A percentile compares a stretch with the other conserved stretches of the same genome.
Evolutionary conservation across 306 rosid species (phyloP).

Genomic region (Comarum palustre): DNA sequence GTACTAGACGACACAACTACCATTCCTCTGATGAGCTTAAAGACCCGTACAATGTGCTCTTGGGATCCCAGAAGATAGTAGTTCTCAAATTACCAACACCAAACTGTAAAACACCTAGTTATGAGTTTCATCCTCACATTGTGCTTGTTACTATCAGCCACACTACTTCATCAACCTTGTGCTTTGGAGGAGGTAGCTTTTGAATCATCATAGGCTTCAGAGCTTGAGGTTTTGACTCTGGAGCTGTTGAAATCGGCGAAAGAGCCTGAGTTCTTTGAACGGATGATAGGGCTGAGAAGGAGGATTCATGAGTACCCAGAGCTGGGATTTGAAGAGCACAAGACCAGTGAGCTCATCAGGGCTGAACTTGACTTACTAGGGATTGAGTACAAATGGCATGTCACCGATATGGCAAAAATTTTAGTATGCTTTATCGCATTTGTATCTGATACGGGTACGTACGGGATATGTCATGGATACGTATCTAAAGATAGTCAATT

Average conservation of each 20-base stretch:
- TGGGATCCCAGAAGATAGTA: not conserved
- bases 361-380: slow-evolving; percentile 43
- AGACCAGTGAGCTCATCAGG: slow-evolving; percentile 45
- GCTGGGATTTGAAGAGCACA: slow-evolving; percentile 41
- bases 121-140: not conserved
- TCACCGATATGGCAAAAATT: too few relatives aligned
- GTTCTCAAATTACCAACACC: not conserved
- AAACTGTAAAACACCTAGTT: not conserved
- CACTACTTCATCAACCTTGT: slow-evolving; percentile 4
- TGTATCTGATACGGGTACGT: too few relatives aligned
- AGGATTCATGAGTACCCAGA: slow-evolving; percentile 44
- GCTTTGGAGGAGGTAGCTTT: not conserved
- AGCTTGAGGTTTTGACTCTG: slow-evolving; percentile 23
- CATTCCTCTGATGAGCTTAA: not conserved
- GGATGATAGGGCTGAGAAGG: slow-evolving; percentile 42
- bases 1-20: not conserved
- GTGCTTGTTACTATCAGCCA: slow-evolving; percentile 1
- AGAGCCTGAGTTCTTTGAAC: slow-evolving; percentile 33
- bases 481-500: too few relatives aligned
- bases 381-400: slow-evolving; percentile 40
- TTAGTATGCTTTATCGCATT: too few relatives aligned
- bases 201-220: slow-evolving; percentile 8
- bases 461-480: too few relatives aligned
- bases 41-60: not conserved
- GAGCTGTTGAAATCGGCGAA: slow-evolving; percentile 29